Percentiles rank a stretch among this genome's conserved stretches.
These are phyloP conservation scores for Dalbergia cochinchinensis DNA, from an alignment of 306 rosid genomes.

Conservation along the genomic window DNA sequence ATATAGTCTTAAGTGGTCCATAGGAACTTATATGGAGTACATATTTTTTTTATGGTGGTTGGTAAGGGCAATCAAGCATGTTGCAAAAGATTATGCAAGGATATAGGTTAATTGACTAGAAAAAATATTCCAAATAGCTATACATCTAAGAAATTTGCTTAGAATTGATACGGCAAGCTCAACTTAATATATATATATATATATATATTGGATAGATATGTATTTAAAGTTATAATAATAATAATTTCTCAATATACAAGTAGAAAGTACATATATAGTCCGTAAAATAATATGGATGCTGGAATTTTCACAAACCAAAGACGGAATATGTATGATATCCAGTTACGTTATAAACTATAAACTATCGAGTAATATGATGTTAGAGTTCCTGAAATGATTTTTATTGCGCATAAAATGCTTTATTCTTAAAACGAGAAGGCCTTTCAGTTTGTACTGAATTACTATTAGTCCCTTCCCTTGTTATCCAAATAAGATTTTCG, in stretches of 20 bases:
- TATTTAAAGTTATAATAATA: no score
- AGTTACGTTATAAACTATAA: background rate
- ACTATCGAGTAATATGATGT: slow-evolving; percentile 1
- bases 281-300: background rate
- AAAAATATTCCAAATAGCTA: background rate
- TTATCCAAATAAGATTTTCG: background rate
- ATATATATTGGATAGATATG: no score
- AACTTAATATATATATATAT: no score
- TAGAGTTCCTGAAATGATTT: background rate
- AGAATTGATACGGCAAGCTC: background rate
- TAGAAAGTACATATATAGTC: background rate
- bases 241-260: no score
- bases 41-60: background rate
- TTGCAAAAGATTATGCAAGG: background rate
- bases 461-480: background rate
- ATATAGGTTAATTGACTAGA: background rate
- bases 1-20: background rate
- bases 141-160: background rate
- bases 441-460: no score
- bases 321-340: background rate
- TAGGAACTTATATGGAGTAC: background rate
- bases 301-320: slow-evolving; percentile 16
- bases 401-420: background rate
- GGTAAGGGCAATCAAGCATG: background rate
- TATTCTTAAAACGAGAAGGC: no score